Conservation (phyloP, 768 basidiomycete genomes). For the Trametes cinnabarina region DNA sequence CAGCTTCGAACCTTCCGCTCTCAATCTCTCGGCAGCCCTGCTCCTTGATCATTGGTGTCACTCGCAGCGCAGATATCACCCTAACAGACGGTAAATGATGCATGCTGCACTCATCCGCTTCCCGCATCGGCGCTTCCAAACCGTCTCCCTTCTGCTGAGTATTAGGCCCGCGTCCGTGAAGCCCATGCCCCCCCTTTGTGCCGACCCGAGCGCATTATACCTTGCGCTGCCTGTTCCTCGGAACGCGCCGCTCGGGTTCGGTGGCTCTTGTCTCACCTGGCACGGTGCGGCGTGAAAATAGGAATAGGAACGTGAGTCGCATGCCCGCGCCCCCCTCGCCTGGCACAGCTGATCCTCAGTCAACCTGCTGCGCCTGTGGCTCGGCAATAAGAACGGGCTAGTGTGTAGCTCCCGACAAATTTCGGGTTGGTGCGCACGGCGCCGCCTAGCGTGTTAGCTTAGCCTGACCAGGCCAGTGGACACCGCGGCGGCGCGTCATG, state of each 20-base stretch:
- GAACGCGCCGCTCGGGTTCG: neutral
- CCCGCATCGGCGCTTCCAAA: neutral
- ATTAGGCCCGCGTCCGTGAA: too few species aligned
- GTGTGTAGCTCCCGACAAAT: neutral
- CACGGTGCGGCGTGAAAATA: neutral
- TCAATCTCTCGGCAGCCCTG: too few species aligned
- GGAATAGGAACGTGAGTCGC: neutral
- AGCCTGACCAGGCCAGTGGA: neutral
- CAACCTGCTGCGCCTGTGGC: conserved; percentile 2
- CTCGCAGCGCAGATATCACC: too few species aligned
- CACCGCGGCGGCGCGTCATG: neutral
- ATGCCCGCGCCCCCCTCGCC: too few species aligned
- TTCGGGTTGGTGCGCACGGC: neutral
- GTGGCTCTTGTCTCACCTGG: neutral
- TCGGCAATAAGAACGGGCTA: conserved; percentile 7
- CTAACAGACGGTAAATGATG: neutral
- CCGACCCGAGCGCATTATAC: neutral
- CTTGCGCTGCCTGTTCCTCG: neutral
- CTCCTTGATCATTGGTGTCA: too few species aligned
- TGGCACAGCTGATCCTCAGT: neutral
- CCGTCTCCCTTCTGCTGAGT: neutral
- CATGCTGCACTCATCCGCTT: neutral
- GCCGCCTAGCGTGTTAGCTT: conserved; percentile 5
- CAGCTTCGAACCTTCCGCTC: too few species aligned
- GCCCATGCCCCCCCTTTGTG: neutral